These are phyloP conservation scores for Dissophora globulifera DNA, from an alignment of 192 early-diverging fungal genomes.

Conservation along the genomic window DNA sequence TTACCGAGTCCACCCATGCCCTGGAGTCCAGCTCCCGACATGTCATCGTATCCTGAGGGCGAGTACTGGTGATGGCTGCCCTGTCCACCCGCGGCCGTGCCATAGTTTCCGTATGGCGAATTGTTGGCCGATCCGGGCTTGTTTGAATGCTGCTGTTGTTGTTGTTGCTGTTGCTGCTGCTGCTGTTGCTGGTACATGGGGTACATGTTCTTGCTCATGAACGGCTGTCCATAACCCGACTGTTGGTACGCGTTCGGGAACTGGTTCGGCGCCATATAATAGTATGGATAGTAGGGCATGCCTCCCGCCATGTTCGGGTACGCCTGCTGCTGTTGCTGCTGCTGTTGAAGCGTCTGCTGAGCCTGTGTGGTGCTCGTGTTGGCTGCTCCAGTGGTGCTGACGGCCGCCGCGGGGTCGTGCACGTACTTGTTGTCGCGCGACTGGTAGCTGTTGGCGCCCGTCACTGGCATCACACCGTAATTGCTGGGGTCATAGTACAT, in stretches of 20 bases:
- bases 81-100: conserved; percentile 37
- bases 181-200: conserved; percentile 75
- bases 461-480: conserved; percentile 68
- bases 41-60: conserved; percentile 47
- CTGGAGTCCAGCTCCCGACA: conserved; percentile 48
- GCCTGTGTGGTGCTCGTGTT: conserved; percentile 54
- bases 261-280: conserved; percentile 85
- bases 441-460: conserved; percentile 63
- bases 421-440: conserved; percentile 62
- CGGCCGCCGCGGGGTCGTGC: conserved; percentile 48
- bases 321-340: conserved; percentile 63
- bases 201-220: conserved; percentile 91
- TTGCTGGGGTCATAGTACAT: conserved; percentile 68
- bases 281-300: conserved; percentile 84
- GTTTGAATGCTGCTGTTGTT: conserved; percentile 53
- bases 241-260: conserved; percentile 85
- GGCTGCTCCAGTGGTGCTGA: conserved; percentile 45
- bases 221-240: conserved; percentile 89
- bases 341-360: conserved; percentile 61
- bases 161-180: conserved; percentile 52
- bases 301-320: conserved; percentile 62
- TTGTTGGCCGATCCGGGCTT: conserved; percentile 55
- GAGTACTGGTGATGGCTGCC: conserved; percentile 49
- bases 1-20: conserved; percentile 38
- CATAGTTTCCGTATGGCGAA: conserved; percentile 53